Evolutionary conservation across 257 asterid genomes (phyloP), one percentile per base, ranked within the genome.

Genomic region (Jacaranda copaia): DNA sequence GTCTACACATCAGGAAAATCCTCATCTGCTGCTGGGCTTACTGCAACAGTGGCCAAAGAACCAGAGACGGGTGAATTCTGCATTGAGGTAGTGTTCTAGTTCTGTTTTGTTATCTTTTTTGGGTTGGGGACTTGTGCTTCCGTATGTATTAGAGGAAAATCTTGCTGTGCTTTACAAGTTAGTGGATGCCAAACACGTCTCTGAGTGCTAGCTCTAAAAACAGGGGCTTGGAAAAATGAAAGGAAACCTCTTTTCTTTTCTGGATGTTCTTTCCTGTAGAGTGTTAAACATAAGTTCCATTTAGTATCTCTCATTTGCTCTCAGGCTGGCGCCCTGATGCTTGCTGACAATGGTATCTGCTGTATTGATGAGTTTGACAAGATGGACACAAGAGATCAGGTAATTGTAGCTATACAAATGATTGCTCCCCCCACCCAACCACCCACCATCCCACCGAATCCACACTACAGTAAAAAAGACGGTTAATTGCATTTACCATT

Each of bases 311-410:
- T 36, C 35, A 42, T 65, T 73, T 74, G 60, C 76, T 73, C 74
- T 79, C 88, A 96, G 99, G 99, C 99, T 72, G 98, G 99, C 32
- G 99, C 99, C n/a, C 84, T 96, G 70, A 96, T 96, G 97, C 97
- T 96, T 84, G 97, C 98, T 84, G 99, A 96, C 78, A 96, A 96
- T 75, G 99, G 99, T 72, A 80, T 96, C 76, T 96, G 99, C 81
- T 96, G 99, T 81, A 93, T 96, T 74, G 99, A 96, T 55, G 98
- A 96, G 85, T 96, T 96, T 84, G 99, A 96, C 84, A 96, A 96
- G 87, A 96, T 96, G 99, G 99, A 96, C 76, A 63, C 90, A 70
- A 88, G 92, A 83, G 99, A 96, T 89, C 99, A 96, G 98, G 99
- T 93, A 82, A 66, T 79, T 73, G 48, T 16, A 20, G 58, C 66